Percentiles rank a stretch among this genome's conserved stretches.
Evolutionary conservation across 2,329 filamentous ascomycete genomes (phyloP).

Genomic region (Shiraia bambusicola): DNA sequence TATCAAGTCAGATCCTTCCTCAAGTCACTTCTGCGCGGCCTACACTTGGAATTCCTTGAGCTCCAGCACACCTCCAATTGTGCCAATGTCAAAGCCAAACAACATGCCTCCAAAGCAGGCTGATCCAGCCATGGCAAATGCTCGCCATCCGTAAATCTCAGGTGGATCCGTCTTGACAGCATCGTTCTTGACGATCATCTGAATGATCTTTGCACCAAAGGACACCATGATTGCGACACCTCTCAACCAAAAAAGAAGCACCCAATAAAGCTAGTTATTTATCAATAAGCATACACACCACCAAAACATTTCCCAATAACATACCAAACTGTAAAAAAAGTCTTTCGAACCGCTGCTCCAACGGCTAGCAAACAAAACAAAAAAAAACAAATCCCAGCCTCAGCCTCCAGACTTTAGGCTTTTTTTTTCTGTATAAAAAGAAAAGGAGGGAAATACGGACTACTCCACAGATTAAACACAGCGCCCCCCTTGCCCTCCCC

Average conservation of each 20-base stretch:
- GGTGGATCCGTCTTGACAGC: conserved; percentile 68
- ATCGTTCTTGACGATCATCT: conserved; percentile 65
- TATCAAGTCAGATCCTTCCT: conserved; percentile 15
- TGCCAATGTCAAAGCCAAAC: conserved; percentile 67
- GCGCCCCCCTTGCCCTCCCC: conserved; percentile 6
- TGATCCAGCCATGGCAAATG: conserved; percentile 63
- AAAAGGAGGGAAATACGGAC: conserved; percentile 13
- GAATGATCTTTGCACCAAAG: conserved; percentile 49
- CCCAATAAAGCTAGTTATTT: background rate
- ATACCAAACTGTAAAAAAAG: conserved; percentile 8
- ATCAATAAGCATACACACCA: background rate
- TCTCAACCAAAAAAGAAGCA: background rate
- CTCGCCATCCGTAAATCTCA: conserved; percentile 70
- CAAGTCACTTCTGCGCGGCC: conserved; percentile 12
- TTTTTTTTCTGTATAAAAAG: too few relatives aligned
- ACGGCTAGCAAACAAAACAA: conserved; percentile 11
- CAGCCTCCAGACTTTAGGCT: too few relatives aligned
- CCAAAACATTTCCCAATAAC: conserved; percentile 1
- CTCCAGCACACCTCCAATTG: conserved; percentile 67
- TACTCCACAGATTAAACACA: conserved; percentile 25
- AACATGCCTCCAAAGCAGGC: conserved; percentile 70
- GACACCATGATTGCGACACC: conserved; percentile 10
- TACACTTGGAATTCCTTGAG: conserved; percentile 60
- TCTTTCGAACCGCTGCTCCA: conserved; percentile 9
- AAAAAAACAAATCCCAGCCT: too few relatives aligned